Percentiles rank a stretch among this genome's conserved stretches.
Evolutionary conservation across 2,329 filamentous ascomycete species (phyloP).

Genomic region (Pseudohalonectria lignicola): DNA sequence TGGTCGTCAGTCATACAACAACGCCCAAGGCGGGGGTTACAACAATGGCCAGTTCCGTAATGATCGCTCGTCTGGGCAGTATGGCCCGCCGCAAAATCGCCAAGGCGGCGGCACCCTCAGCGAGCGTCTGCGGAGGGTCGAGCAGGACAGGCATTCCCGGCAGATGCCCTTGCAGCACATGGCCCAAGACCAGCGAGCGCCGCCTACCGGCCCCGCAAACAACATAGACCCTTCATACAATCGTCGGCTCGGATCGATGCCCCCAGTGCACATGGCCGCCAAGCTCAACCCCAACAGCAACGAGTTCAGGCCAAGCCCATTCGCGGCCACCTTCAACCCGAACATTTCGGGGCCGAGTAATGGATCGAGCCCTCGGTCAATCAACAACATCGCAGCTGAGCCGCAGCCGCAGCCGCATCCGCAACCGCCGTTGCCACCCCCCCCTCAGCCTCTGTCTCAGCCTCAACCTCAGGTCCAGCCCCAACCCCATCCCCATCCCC

Average conservation of each 20-base stretch:
- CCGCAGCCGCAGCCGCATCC: constrained; percentile 11
- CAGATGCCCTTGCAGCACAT: constrained; percentile 31
- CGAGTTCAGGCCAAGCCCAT: constrained; percentile 80
- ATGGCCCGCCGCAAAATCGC: constrained; percentile 23
- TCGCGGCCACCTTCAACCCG: constrained; percentile 72
- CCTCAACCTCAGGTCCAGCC: too few species aligned
- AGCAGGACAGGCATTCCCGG: constrained; percentile 24
- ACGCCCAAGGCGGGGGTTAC: background rate
- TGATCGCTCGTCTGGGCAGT: constrained; percentile 31
- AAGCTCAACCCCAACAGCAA: constrained; percentile 56
- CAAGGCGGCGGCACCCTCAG: constrained; percentile 31
- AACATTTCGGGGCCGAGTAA: constrained; percentile 44
- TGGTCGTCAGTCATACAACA: constrained; percentile 29
- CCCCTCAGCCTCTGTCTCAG: too few species aligned
- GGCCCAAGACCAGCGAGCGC: constrained; percentile 55
- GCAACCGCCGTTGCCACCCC: too few species aligned
- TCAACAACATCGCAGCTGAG: constrained; percentile 33
- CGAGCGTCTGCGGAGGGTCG: constrained; percentile 38
- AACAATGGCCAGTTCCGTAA: constrained; percentile 25
- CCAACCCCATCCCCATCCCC: too few species aligned
- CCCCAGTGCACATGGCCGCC: constrained; percentile 34
- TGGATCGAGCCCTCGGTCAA: constrained; percentile 61
- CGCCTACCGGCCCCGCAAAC: constrained; percentile 64
- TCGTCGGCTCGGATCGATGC: constrained; percentile 40
- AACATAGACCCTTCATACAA: constrained; percentile 38